These are phyloP conservation scores for Morella rubra DNA, from an alignment of 306 rosid genomes.

Conservation along the genomic window DNA sequence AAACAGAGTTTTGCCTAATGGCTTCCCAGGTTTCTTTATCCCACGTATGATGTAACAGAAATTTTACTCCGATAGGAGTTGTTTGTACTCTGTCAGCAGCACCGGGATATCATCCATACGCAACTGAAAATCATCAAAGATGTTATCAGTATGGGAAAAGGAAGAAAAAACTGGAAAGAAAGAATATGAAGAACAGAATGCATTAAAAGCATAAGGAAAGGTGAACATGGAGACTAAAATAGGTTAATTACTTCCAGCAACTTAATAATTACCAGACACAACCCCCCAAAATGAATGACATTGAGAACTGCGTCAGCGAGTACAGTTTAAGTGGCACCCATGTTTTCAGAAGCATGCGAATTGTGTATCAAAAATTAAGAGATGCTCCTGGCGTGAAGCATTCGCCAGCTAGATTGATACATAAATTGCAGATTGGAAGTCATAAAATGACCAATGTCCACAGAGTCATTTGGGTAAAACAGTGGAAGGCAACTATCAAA, in stretches of 20 bases:
- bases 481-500: background rate
- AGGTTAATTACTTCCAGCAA: background rate
- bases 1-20: no score
- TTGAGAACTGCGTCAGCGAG: background rate
- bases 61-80: slow-evolving; percentile 40
- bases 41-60: background rate
- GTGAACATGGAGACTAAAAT: no score
- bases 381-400: background rate
- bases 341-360: background rate
- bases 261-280: background rate
- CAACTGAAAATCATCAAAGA: slow-evolving; percentile 50
- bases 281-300: background rate
- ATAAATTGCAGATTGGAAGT: background rate
- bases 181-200: background rate
- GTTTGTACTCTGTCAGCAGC: slow-evolving; percentile 76
- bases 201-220: background rate
- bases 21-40: no score
- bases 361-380: background rate
- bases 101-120: slow-evolving; percentile 82
- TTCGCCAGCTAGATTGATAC: background rate
- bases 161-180: slow-evolving; percentile 1
- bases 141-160: slow-evolving; percentile 1
- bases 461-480: background rate
- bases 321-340: background rate
- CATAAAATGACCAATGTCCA: background rate